phyloP scores from a whole-genome alignment of 768 basidiomycete species.

The Panaeolus cyanescens region DNA sequence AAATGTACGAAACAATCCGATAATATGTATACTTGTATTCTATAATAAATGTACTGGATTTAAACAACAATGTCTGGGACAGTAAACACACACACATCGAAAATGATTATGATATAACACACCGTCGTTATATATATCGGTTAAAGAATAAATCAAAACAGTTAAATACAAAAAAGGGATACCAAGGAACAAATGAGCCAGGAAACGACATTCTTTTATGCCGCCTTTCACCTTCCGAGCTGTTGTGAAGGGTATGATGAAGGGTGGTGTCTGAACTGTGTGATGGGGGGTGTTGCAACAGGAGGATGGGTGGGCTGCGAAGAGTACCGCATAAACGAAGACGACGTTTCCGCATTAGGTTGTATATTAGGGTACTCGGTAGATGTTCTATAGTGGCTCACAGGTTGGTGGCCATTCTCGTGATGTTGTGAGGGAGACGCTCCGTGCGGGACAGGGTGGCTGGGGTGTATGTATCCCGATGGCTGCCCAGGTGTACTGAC shows the following conservation, averaged over 20 bases:
- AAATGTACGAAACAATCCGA: slow-evolving; percentile 79
- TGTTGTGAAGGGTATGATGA: slow-evolving; percentile 30
- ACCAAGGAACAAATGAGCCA: not conserved
- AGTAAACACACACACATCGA: not conserved
- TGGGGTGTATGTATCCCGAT: slow-evolving; percentile 12
- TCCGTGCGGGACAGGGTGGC: not conserved
- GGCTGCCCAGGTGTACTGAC: slow-evolving; percentile 19
- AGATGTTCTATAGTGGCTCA: slow-evolving; percentile 2
- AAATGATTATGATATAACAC: slow-evolving; percentile 7
- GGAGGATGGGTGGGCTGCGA: slow-evolving; percentile 23
- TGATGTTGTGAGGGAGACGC: not conserved
- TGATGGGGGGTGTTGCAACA: not conserved
- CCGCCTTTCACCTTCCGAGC: slow-evolving; percentile 18
- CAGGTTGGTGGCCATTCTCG: not conserved
- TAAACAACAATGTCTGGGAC: slow-evolving; percentile 1
- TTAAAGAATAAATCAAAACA: slow-evolving; percentile 19
- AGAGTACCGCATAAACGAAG: slow-evolving; percentile 6
- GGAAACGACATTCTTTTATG: not conserved
- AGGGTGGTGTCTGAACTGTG: slow-evolving; percentile 33
- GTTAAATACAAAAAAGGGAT: slow-evolving; percentile 2
- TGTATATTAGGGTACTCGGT: slow-evolving; percentile 6
- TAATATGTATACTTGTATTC: slow-evolving; percentile 29
- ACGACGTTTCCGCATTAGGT: slow-evolving; percentile 6
- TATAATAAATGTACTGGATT: slow-evolving; percentile 5
- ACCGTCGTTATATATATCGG: slow-evolving; percentile 18